Base-by-base conservation (phyloP, 495 filamentous ascomycete genomes). In the Trichocladium antarcticum region DNA sequence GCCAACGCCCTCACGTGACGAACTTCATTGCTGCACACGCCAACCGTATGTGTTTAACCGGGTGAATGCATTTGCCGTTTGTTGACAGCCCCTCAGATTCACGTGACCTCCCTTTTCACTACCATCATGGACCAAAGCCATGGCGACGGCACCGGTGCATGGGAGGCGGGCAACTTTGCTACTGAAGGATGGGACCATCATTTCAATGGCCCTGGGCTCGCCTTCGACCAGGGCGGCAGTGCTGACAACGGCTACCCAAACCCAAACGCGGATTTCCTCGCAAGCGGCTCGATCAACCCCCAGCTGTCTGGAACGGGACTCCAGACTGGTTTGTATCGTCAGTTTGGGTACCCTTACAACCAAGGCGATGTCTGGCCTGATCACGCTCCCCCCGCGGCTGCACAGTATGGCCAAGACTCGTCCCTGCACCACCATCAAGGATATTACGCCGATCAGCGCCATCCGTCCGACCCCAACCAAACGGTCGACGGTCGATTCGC, bases 121-220 rank as follows among this genome's bases (percentile, higher is more conserved):
- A 31, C n/a, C 21, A 31, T 22, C 24, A 63, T 63, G 60, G 60
- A 63, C 16, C 56, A 57, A 36, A 36, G 35, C 42, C 58, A 61
- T 45, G 47, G 38, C 31, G 45, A 31, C 27, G 51, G 53, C 37
- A 49, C 57, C 20, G 47, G 48, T 19, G 49, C 51, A 29, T 64
- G 61, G 61, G 59, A 59, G 22, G 40, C 58, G 5, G 59, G 31
- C 36, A 46, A 21, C 45, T 61, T 56, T 44, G 16, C 38, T 28
- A 19, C 32, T 14, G 46, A 53, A 12, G 15, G 45, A 14, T 64
- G 61, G 61, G 57, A 56, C 6, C 61, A 62, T 22, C 58, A 59
- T 41, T 57, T 57, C 20, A 31, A 24, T 16, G 37, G 40, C 12
- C 17, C 31, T 6, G 16, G 35, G 12, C 38, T 56, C 11, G 35